A percentile compares a stretch with the other conserved stretches of the same genome.
Conservation (phyloP, 1,284 basidiomycete genomes). For the Phylloporus gajari region DNA sequence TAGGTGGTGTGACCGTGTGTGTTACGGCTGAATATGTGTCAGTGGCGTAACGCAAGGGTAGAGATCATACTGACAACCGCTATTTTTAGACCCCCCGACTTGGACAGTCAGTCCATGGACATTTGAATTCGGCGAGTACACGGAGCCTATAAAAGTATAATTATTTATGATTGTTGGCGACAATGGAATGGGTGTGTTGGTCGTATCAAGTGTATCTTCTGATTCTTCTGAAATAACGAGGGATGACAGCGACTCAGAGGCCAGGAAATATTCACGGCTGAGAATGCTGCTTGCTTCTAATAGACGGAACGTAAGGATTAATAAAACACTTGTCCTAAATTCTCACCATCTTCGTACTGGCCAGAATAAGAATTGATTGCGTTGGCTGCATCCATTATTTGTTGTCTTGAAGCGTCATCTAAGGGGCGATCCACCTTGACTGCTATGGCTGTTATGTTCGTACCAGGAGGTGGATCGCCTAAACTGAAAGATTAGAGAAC, state of each 20-base stretch:
- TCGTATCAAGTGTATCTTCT: not conserved
- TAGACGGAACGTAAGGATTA: not conserved
- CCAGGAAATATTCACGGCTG: not conserved
- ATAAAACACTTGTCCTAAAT: not conserved
- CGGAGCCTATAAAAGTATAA: conserved; percentile 4
- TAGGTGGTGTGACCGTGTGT: not conserved
- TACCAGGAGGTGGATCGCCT: conserved; percentile 8
- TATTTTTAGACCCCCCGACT: conserved; percentile 12
- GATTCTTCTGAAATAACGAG: not conserved
- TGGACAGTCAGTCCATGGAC: conserved; percentile 14
- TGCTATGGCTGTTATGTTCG: conserved; percentile 10
- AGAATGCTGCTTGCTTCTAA: not conserved
- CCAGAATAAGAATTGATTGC: conserved; percentile 4
- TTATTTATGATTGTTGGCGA: conserved; percentile 2
- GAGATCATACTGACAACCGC: conserved; percentile 13
- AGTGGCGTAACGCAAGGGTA: not conserved
- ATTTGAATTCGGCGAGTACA: conserved; percentile 15
- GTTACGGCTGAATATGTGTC: conserved; percentile 12
- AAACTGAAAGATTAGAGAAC: too few relatives aligned
- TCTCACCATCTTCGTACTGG: conserved; percentile 4
- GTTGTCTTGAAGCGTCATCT: conserved; percentile 14
- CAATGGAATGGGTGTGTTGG: not conserved
- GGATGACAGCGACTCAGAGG: conserved; percentile 9
- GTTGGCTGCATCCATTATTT: conserved; percentile 2
- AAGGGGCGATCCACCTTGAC: conserved; percentile 19